Evolutionary conservation across 2,329 filamentous ascomycete species (phyloP).

Genomic region (Sporothrix variecibatus): DNA sequence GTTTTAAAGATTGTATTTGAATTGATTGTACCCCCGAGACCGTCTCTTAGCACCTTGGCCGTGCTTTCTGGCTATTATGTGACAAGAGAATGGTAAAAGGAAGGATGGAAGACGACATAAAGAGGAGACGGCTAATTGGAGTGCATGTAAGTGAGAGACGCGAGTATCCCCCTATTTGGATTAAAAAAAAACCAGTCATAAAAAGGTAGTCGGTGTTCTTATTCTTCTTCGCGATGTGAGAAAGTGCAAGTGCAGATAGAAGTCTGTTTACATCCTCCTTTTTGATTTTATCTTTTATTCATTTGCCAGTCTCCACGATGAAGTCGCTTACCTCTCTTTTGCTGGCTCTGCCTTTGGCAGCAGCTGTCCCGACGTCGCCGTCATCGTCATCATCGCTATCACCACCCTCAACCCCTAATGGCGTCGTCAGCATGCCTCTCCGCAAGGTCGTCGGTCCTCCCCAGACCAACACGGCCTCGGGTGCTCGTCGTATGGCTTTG

Average conservation of each 20-base stretch:
- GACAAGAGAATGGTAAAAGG: not conserved
- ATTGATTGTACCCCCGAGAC: no score
- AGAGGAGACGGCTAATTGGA: constrained; percentile 19
- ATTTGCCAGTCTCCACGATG: not conserved
- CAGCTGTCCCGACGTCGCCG: not conserved
- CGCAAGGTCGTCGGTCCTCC: not conserved
- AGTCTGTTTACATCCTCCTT: not conserved
- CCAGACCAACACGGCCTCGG: not conserved
- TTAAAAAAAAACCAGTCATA: not conserved
- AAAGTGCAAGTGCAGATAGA: not conserved
- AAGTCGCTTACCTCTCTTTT: not conserved
- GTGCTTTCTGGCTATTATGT: not conserved
- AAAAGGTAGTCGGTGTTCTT: not conserved
- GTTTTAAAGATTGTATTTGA: not conserved
- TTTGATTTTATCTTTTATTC: no score
- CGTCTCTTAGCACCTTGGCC: not conserved
- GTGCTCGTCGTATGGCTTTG: not conserved
- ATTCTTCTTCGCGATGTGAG: not conserved
- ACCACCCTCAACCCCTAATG: constrained; percentile 40
- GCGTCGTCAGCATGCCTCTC: constrained; percentile 32
- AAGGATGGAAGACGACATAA: not conserved
- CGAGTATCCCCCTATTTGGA: not conserved
- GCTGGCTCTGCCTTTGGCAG: constrained; percentile 2
- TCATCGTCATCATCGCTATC: not conserved
- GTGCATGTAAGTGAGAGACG: not conserved